Evolutionary conservation across 495 filamentous ascomycete species (phyloP).

Genomic region (Talaromyces ruber): DNA sequence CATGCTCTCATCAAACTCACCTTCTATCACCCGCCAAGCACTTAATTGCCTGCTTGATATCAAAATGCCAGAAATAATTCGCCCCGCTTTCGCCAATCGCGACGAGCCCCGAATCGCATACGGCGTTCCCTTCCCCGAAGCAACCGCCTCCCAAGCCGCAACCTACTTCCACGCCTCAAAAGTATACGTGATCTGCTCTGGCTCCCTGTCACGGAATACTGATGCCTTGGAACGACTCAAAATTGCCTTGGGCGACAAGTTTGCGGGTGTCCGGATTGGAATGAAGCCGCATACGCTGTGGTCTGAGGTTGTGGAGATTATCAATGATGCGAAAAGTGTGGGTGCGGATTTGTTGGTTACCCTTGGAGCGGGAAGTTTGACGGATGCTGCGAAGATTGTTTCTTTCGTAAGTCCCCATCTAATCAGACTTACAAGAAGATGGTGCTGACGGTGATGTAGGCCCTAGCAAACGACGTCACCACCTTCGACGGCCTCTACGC

Average conservation of each 20-base stretch:
- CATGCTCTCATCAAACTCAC: neutral
- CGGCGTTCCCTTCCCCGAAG: conserved; percentile 42
- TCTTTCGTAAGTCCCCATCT: conserved; percentile 30
- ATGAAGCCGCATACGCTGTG: conserved; percentile 53
- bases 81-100: conserved; percentile 27
- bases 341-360: conserved; percentile 51
- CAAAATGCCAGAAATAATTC: conserved; percentile 22
- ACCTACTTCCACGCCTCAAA: conserved; percentile 42
- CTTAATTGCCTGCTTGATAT: neutral
- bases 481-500: conserved; percentile 34
- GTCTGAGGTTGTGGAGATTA: conserved; percentile 50
- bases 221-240: conserved; percentile 36
- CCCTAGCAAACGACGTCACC: conserved; percentile 38
- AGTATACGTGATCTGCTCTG: conserved; percentile 54
- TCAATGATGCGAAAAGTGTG: conserved; percentile 34
- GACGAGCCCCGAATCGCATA: conserved; percentile 37
- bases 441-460: conserved; percentile 12
- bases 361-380: conserved; percentile 51
- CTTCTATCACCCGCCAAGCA: neutral
- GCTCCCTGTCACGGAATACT: conserved; percentile 47
- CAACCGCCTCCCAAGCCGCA: conserved; percentile 38
- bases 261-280: conserved; percentile 45
- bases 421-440: neutral
- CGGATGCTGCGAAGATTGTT: conserved; percentile 54
- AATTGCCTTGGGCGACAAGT: conserved; percentile 31